Evolutionary conservation across 1,284 basidiomycete genomes (phyloP).

Genomic region (Vanrija humicola): DNA sequence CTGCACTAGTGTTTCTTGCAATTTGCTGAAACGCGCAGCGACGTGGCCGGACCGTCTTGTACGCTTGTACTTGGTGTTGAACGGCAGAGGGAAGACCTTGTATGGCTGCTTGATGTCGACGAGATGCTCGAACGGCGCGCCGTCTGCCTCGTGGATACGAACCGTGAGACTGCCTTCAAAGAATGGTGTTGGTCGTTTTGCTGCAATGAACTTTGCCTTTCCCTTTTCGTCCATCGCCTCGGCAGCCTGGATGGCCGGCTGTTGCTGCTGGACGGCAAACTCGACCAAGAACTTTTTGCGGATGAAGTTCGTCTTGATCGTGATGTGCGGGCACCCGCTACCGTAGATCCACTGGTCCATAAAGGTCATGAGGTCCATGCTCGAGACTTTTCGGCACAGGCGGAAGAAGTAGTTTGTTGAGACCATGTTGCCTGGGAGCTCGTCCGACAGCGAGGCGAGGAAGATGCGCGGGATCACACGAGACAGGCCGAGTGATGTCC

Average conservation of each 20-base stretch:
- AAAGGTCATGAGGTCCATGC: conserved; percentile 82
- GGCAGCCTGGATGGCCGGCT: conserved; percentile 58
- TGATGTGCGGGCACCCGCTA: conserved; percentile 90
- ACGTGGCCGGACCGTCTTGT: conserved; percentile 69
- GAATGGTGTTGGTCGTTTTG: conserved; percentile 75
- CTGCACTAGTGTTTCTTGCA: conserved; percentile 86
- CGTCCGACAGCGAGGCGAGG: conserved; percentile 87
- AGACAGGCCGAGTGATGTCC: conserved; percentile 88
- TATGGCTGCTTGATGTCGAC: conserved; percentile 81
- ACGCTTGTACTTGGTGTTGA: conserved; percentile 99
- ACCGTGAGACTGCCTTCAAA: conserved; percentile 96
- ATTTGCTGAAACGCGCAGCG: conserved; percentile 71
- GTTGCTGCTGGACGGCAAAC: conserved; percentile 84
- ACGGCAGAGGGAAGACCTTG: conserved; percentile 94
- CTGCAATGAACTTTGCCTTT: conserved; percentile 50
- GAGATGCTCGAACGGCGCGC: conserved; percentile 98
- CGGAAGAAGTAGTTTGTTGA: conserved; percentile 88
- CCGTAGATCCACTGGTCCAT: conserved; percentile 99
- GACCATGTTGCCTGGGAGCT: conserved; percentile 77
- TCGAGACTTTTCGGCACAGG: conserved; percentile 88
- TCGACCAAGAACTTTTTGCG: conserved; percentile 98
- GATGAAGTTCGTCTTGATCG: conserved; percentile 87
- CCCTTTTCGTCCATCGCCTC: conserved; percentile 18
- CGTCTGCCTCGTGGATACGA: conserved; percentile 97
- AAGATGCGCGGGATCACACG: conserved; percentile 94